Conservation (phyloP, 139 green algal genomes). For the Micromonas pusilla region DNA sequence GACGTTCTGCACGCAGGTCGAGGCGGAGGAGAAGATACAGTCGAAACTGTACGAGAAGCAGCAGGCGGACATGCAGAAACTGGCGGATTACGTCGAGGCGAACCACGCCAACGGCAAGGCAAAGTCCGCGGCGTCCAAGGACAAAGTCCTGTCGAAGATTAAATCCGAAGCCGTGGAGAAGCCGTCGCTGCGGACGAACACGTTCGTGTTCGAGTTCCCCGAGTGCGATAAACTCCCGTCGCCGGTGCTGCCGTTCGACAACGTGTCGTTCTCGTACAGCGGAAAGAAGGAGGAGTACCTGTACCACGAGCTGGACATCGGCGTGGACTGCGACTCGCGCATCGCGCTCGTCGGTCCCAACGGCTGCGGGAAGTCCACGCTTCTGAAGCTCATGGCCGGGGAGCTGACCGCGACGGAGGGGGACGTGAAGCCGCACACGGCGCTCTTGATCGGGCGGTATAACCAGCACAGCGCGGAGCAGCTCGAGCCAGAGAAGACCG, state of each 20-base stretch:
- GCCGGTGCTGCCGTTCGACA: slow-evolving; percentile 18
- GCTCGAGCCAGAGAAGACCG: slow-evolving; percentile 57
- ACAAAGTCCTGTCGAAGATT: slow-evolving; percentile 22
- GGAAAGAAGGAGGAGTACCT: slow-evolving; percentile 7
- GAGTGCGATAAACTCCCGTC: slow-evolving; percentile 12
- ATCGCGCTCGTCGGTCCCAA: slow-evolving; percentile 69
- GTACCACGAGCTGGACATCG: slow-evolving; percentile 31
- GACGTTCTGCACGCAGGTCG: slow-evolving; percentile 19
- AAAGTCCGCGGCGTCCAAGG: slow-evolving; percentile 20
- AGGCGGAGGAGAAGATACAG: slow-evolving; percentile 18
- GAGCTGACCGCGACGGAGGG: slow-evolving; percentile 72
- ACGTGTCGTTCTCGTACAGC: slow-evolving; percentile 9
- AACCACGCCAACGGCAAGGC: slow-evolving; percentile 22
- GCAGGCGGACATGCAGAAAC: slow-evolving; percentile 26
- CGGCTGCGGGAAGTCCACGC: slow-evolving; percentile 75
- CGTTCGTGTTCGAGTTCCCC: slow-evolving; percentile 6
- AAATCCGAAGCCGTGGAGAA: slow-evolving; percentile 12
- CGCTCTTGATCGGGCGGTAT: slow-evolving; percentile 66
- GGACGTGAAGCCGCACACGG: slow-evolving; percentile 85
- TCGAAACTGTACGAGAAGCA: slow-evolving; percentile 24
- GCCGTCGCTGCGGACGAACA: not conserved
- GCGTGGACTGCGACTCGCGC: slow-evolving; percentile 34
- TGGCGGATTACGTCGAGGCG: slow-evolving; percentile 13
- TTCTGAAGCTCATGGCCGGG: slow-evolving; percentile 85
- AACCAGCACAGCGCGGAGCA: slow-evolving; percentile 78